These are phyloP conservation scores for Penicilliopsis zonata DNA, from an alignment of 495 filamentous ascomycete genomes.

Conservation along the genomic window DNA sequence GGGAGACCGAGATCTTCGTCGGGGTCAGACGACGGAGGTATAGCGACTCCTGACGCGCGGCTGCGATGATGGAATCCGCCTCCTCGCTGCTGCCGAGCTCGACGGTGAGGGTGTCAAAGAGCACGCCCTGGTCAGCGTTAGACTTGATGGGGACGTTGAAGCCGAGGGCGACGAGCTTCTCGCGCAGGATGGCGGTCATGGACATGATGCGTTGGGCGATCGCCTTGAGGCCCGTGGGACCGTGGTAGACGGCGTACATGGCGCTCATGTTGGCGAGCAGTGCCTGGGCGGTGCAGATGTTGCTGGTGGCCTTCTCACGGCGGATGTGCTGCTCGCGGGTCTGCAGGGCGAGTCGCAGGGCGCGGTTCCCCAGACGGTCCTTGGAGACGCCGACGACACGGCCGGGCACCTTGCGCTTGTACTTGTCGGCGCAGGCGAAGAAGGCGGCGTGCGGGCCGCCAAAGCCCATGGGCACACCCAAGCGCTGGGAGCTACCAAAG, in stretches of 20 bases:
- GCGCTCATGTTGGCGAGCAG: slow-evolving; percentile 94
- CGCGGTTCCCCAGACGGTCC: slow-evolving; percentile 73
- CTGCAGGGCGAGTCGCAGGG: slow-evolving; percentile 83
- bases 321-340: slow-evolving; percentile 96
- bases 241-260: slow-evolving; percentile 97
- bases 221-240: slow-evolving; percentile 68
- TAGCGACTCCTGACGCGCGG: slow-evolving; percentile 39
- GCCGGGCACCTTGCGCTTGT: slow-evolving; percentile 94
- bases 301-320: slow-evolving; percentile 96
- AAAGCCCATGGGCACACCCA: slow-evolving; percentile 89
- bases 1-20: slow-evolving; percentile 51
- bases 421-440: slow-evolving; percentile 85
- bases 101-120: slow-evolving; percentile 79
- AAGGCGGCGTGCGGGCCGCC: slow-evolving; percentile 96
- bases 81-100: slow-evolving; percentile 38
- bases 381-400: slow-evolving; percentile 88
- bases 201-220: slow-evolving; percentile 73
- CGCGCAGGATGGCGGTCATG: slow-evolving; percentile 57
- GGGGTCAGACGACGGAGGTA: slow-evolving; percentile 53
- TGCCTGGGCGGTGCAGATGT: slow-evolving; percentile 96
- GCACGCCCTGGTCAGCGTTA: slow-evolving; percentile 39
- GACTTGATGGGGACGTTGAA: slow-evolving; percentile 46
- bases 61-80: slow-evolving; percentile 36
- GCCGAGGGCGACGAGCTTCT: slow-evolving; percentile 52
- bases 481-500: slow-evolving; percentile 88